Base-by-base conservation (phyloP, 2,329 filamentous ascomycete genomes). In the Dothidotthia symphoricarpi region DNA sequence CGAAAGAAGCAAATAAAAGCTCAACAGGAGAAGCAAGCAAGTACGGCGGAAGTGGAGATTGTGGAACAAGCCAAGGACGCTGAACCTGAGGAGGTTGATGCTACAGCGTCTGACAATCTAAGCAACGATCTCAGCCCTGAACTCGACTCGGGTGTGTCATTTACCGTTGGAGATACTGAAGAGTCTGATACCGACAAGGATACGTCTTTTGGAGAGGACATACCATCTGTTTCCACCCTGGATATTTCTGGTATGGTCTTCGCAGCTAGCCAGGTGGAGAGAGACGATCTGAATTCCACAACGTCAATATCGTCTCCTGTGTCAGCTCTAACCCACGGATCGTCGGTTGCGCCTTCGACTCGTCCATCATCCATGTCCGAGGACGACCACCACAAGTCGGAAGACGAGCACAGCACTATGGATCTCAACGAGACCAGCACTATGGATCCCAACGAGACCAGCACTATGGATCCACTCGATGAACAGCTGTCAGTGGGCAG, bases 1-100 rank as follows among this genome's bases (percentile, higher is more conserved):
- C 80, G 91, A 35, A 93, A 94, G 67, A 88, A 86, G 68, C 89
- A 88, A 65, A 82, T 83, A 59, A 67, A 66, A 34, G 61, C 57
- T 15, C 49, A 61, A 43, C 55, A 66, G 39, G 53, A 56, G 49
- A 56, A 62, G 44, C 40, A 65, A 39, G 50, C 45, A 26, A 54
- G 45, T 24, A 35, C 52, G 41, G 42, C 40, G 27, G 45, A 45
- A 14, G 39, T 41, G 16, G 43, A 43, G 7, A 43, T 43, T 16
- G 47, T 48, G 16, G 53, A 40, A 22, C 39, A 34, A 12, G 39
- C 39, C 24, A 16, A 47, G 16, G 22, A 39, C 15, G 15, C 24
- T 34, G 31, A 33, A 16, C 7, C 36, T 9, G 25, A 30, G 7
- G 26, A 43, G 11, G 36, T 22, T 9, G 33, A 48, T 16, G 28